Base-by-base conservation (phyloP, 129 eudicot genomes). In the Tanacetum coccineum region DNA sequence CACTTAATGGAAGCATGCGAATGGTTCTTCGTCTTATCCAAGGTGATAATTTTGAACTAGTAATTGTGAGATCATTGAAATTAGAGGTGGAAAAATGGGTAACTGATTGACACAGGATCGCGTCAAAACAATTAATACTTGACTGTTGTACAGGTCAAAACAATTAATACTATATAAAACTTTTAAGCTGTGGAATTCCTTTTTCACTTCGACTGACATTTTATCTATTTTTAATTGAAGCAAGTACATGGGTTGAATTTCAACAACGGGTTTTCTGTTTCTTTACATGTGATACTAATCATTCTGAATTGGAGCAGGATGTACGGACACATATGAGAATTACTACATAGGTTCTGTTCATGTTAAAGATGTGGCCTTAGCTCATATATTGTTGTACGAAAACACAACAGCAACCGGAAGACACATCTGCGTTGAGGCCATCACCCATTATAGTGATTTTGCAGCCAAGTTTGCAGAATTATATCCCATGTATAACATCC, bases 301-400 rank as follows among this genome's bases (percentile, higher is more conserved):
- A 45, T 15, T 61, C 9, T 55, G 61, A 52, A 28, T 30, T 22
- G 68, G 68, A 48, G 22, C 79, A 91, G 95, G 98, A 46, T 81
- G 86, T 87, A 84, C 91, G 10, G 87, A 85, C 4, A 25, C 48
- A 46, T 86, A 81, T 64, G 85, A 82, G 75, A 79, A 92, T 64
- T 61, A 77, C 82, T 88, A 70, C 60, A 83, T 92, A 78, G 96
- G 98, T 76, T 62, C 74, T 3, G 89, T 92, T 72, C 98, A 92
- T 79, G 95, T 91, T 17, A 87, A 83, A 79, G 97, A 91, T 76
- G 97, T 91, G 51, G 97, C 96, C 18, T 70, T 87, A 59, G 97
- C 97, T 13, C 96, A 91, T 74, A 81, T 91, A 73, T 45, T 91
- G 82, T 88, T 91, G 45, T 92, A 88, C 48, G 96, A 92, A 62